Evolutionary conservation across 345 rosid species (phyloP).

Genomic region (Mangifera indica): DNA sequence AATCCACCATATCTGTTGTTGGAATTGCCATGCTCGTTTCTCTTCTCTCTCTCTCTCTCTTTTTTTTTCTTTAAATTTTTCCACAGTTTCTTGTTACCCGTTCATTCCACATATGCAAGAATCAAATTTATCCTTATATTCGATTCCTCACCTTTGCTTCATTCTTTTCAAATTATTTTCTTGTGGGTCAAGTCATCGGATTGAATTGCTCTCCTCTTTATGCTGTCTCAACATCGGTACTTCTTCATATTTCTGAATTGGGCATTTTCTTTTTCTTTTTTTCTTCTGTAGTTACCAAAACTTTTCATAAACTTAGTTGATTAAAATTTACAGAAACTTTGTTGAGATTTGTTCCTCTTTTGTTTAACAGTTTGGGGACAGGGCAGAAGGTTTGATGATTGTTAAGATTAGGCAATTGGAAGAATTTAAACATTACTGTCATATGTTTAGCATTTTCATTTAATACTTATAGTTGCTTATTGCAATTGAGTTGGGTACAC

Average conservation of each 20-base stretch:
- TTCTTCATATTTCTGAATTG: not conserved
- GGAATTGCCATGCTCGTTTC: constrained; percentile 12
- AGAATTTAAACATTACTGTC: not conserved
- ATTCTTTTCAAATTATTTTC: not conserved
- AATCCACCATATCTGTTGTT: constrained; percentile 13
- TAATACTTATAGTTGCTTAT: not conserved
- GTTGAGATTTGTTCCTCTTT: constrained; percentile 10
- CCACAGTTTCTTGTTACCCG: not conserved
- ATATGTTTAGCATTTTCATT: not conserved
- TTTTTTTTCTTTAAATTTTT: no score
- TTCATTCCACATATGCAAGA: not conserved
- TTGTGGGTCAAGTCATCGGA: not conserved
- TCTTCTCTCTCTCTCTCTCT: no score
- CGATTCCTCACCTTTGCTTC: not conserved
- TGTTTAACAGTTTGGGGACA: not conserved
- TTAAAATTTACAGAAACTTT: constrained; percentile 7
- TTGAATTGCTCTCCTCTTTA: not conserved
- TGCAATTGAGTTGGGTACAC: not conserved
- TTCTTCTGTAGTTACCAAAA: not conserved
- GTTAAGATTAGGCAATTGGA: not conserved
- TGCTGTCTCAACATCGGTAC: not conserved
- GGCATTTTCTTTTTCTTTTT: not conserved
- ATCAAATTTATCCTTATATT: not conserved
- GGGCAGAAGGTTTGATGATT: not conserved
- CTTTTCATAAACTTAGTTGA: not conserved